Conservation (phyloP, 257 asterid genomes). For the Coffea canephora region DNA sequence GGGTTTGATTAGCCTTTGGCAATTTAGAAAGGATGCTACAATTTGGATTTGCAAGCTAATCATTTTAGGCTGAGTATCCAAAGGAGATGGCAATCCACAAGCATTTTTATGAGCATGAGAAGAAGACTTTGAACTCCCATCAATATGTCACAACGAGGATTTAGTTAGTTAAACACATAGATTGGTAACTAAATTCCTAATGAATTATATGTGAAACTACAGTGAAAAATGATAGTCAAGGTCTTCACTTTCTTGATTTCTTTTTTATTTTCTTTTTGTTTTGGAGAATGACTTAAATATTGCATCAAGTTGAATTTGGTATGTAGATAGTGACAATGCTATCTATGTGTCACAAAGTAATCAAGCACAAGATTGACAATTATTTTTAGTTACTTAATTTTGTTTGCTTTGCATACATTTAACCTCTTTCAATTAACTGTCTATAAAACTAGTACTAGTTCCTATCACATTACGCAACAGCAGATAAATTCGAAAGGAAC, state of each 20-base stretch:
- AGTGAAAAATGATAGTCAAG: too few species aligned
- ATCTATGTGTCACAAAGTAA: too few species aligned
- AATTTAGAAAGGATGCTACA: not conserved
- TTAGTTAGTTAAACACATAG: too few species aligned
- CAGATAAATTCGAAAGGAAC: not conserved
- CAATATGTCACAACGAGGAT: too few species aligned
- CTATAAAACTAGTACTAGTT: not conserved
- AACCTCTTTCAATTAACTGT: not conserved
- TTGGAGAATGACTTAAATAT: not conserved
- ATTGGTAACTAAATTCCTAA: too few species aligned
- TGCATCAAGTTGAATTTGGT: not conserved
- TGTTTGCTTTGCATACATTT: not conserved
- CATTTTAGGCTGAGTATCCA: too few species aligned
- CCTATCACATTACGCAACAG: not conserved
- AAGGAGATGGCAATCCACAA: too few species aligned
- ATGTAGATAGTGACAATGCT: not conserved
- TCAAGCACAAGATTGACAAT: not conserved
- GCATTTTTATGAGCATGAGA: too few species aligned
- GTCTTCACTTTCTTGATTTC: not conserved
- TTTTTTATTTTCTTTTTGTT: not conserved
- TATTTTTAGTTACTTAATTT: not conserved
- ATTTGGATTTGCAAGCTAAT: not conserved
- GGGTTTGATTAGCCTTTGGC: not conserved
- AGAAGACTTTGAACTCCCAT: too few species aligned
- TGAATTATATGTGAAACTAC: too few species aligned